Evolutionary conservation across 345 rosid genomes (phyloP).

Genomic region (Carallia brachiata): DNA sequence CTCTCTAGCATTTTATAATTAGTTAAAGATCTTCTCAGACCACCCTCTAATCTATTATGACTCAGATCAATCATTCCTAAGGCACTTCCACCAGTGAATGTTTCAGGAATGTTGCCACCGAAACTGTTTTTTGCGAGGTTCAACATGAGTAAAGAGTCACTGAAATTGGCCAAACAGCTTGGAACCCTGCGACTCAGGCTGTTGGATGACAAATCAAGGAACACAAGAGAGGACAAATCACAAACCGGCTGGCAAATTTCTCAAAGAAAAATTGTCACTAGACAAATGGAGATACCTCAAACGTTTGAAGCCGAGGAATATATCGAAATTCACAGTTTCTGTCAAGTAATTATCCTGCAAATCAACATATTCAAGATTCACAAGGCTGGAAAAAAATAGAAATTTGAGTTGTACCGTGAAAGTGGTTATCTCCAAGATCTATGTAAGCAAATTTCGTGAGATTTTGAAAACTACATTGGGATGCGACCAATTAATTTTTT

Average conservation of each 20-base stretch:
- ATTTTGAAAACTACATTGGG: background rate
- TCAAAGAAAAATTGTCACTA: constrained; percentile 7
- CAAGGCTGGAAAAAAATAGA: background rate
- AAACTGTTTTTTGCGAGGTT: background rate
- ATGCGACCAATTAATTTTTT: background rate
- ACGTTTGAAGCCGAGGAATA: background rate
- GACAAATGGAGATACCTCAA: background rate
- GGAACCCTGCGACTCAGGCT: constrained; percentile 24
- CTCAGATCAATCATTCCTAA: background rate
- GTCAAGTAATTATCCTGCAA: constrained; percentile 2
- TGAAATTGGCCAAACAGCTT: constrained; percentile 25
- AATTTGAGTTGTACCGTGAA: background rate
- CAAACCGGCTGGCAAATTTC: constrained; percentile 17
- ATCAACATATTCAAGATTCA: background rate
- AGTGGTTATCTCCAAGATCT: too few species aligned
- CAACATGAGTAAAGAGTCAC: background rate
- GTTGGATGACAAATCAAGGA: constrained; percentile 24
- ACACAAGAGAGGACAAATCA: background rate
- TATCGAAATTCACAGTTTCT: constrained; percentile 7
- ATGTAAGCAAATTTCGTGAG: background rate
- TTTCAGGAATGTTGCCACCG: background rate
- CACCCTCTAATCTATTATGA: constrained; percentile 1
- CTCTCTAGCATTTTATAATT: background rate
- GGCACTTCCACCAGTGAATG: too few species aligned
- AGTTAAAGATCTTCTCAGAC: background rate